These are phyloP conservation scores for Coleophoma cylindrospora DNA, from an alignment of 2,329 filamentous ascomycete species.

Conservation along the genomic window DNA sequence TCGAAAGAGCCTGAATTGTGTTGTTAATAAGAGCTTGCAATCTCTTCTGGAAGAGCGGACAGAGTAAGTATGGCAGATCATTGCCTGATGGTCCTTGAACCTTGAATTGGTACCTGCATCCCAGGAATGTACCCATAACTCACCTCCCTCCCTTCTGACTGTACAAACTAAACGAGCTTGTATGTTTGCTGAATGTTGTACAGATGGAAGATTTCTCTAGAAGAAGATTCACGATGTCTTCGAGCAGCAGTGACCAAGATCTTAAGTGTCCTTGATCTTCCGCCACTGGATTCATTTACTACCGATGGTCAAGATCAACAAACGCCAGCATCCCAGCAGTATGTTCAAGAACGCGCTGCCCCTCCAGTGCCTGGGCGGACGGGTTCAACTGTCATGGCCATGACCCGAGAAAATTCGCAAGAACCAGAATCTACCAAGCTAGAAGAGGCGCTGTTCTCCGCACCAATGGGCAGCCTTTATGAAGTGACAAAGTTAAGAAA, in stretches of 20 bases:
- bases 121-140: too few species aligned
- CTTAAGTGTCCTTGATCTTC: slow-evolving; percentile 34
- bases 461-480: slow-evolving; percentile 46
- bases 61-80: slow-evolving; percentile 27
- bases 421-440: slow-evolving; percentile 24
- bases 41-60: slow-evolving; percentile 49
- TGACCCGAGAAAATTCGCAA: slow-evolving; percentile 39
- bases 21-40: slow-evolving; percentile 50
- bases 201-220: slow-evolving; percentile 40
- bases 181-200: background rate
- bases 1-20: slow-evolving; percentile 43
- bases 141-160: too few species aligned
- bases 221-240: slow-evolving; percentile 34
- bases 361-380: slow-evolving; percentile 9
- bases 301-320: slow-evolving; percentile 1
- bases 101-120: too few species aligned
- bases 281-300: slow-evolving; percentile 31
- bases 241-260: slow-evolving; percentile 39
- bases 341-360: slow-evolving; percentile 1
- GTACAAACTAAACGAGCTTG: too few species aligned
- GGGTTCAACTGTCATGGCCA: slow-evolving; percentile 34
- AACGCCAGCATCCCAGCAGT: slow-evolving; percentile 19
- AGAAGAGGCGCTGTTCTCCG: slow-evolving; percentile 18
- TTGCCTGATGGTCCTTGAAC: too few species aligned
- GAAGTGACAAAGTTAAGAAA: slow-evolving; percentile 46